phyloP scores from a whole-genome alignment of 768 basidiomycete genomes.

The Leccinellum rugosiceps region DNA sequence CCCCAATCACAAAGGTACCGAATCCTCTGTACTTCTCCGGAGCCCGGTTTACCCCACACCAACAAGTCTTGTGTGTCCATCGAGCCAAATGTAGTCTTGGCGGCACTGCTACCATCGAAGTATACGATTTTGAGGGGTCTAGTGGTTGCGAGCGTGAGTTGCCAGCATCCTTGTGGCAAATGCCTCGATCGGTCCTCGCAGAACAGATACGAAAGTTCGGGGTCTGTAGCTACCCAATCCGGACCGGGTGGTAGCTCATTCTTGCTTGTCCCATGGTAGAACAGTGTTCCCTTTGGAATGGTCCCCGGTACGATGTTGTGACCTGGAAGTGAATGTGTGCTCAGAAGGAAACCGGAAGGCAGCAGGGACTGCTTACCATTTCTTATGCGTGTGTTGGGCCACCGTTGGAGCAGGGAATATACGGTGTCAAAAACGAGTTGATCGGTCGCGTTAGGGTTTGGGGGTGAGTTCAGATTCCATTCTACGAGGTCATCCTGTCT shows the following conservation, averaged over 20 bases:
- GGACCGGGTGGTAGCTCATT: constrained; percentile 25
- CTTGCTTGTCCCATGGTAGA: constrained; percentile 32
- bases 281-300: constrained; percentile 34
- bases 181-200: constrained; percentile 16
- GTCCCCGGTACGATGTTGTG: constrained; percentile 30
- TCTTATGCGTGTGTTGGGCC: constrained; percentile 46
- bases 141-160: constrained; percentile 16
- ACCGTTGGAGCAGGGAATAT: constrained; percentile 36
- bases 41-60: constrained; percentile 34
- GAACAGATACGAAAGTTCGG: constrained; percentile 38
- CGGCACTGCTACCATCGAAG: constrained; percentile 51
- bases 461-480: constrained; percentile 26
- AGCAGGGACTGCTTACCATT: constrained; percentile 32
- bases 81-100: constrained; percentile 38
- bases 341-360: constrained; percentile 11
- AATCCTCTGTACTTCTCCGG: constrained; percentile 36
- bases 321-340: constrained; percentile 14
- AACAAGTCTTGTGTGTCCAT: constrained; percentile 50
- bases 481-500: not conserved
- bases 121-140: constrained; percentile 44
- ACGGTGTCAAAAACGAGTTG: constrained; percentile 25
- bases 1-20: constrained; percentile 44
- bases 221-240: constrained; percentile 35
- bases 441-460: constrained; percentile 27
- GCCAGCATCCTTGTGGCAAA: constrained; percentile 11